Conservation (phyloP, 495 filamentous ascomycete genomes). For the Annulohypoxylon stygium region DNA sequence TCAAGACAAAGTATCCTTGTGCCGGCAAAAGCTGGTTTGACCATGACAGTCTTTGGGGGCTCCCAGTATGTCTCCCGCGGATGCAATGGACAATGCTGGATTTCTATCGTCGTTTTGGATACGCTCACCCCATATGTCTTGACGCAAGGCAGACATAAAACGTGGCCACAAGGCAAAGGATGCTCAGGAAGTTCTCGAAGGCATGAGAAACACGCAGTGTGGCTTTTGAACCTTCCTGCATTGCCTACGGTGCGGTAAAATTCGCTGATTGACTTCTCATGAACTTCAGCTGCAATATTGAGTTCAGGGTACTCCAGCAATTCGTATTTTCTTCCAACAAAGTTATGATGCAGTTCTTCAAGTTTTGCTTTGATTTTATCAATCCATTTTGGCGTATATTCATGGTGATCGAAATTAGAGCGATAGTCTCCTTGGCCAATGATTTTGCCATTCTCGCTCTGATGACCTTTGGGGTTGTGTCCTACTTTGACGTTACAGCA, state of each 20-base stretch:
- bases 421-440: neutral
- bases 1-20: neutral
- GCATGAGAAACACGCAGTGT: neutral
- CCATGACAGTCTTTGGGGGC: neutral
- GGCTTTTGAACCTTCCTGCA: neutral
- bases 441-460: neutral
- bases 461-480: neutral
- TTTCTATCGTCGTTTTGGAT: neutral
- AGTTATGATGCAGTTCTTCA: neutral
- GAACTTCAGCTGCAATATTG: neutral
- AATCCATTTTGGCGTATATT: neutral
- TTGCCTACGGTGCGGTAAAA: neutral
- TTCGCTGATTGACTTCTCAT: neutral
- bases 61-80: neutral
- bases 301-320: neutral
- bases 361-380: neutral
- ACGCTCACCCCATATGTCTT: neutral
- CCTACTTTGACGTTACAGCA: neutral
- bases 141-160: neutral
- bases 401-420: neutral
- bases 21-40: neutral
- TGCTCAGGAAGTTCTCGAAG: neutral
- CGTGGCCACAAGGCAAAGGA: neutral
- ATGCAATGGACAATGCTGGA: neutral
- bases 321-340: neutral